Evolutionary conservation across 129 eudicot species (phyloP).

Genomic region (Mikania micrantha): DNA sequence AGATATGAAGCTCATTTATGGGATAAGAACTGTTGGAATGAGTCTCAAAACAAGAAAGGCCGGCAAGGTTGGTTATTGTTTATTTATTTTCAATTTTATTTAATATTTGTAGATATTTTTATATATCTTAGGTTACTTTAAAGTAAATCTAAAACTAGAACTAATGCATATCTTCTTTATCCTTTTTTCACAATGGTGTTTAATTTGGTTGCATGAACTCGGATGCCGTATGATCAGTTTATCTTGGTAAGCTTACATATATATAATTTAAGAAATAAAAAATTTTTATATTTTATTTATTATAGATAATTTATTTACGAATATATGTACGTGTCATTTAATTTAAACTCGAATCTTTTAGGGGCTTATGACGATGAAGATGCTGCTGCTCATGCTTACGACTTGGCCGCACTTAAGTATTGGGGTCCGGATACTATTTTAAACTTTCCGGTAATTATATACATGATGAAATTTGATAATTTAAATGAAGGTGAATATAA

Average conservation of each 20-base stretch:
- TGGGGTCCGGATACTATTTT: constrained; percentile 80
- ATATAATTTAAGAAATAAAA: no score
- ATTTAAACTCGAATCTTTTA: constrained; percentile 2
- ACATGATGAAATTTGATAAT: neutral
- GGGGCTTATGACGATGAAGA: constrained; percentile 91
- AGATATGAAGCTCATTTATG: constrained; percentile 85
- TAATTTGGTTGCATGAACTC: constrained; percentile 13
- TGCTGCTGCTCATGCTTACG: constrained; percentile 86
- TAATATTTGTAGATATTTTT: neutral
- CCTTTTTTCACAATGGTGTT: constrained; percentile 13
- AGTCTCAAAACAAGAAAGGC: constrained; percentile 83
- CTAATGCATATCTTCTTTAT: constrained; percentile 4
- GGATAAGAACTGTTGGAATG: constrained; percentile 90
- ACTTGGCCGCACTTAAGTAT: constrained; percentile 76
- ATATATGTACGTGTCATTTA: neutral
- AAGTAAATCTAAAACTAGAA: neutral
- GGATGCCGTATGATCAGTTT: constrained; percentile 52
- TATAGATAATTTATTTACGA: neutral
- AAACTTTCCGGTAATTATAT: constrained; percentile 66
- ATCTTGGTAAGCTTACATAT: constrained; percentile 56
- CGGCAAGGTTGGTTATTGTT: constrained; percentile 52
- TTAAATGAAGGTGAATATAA: neutral
- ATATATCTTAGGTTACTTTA: neutral
- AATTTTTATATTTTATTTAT: no score
- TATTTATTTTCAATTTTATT: no score